Base-by-base conservation (phyloP, 768 basidiomycete genomes). In the Gloeophyllum trabeum region DNA sequence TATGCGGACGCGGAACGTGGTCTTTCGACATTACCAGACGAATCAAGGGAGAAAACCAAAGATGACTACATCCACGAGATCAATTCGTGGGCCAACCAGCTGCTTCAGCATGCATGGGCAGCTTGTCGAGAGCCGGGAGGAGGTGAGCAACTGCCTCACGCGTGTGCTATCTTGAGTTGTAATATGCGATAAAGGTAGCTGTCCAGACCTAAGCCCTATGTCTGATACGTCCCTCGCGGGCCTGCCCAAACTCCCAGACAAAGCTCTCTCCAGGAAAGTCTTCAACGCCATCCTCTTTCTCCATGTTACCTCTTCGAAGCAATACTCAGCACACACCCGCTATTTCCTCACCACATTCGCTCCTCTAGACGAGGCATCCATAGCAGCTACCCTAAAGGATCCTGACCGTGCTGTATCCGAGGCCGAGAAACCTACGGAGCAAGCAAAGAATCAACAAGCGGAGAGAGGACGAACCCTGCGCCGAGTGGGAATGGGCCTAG, bases 211-310 rank as follows among this genome's bases (percentile, higher is more conserved):
- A 3, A 67, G 67, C 34, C 58, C 62, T 14, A 50, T 64, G 13
- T 54, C 64, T 2, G 73, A 75, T 51, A 75, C 71, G 4, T 68
- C 71, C 4, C 67, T 59, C 6, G 54, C 47, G 1, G 61, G 63
- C 35, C 56, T 75, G 4, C 59, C 62, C 5, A 49, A 50, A 3
- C 56, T 73, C 14, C 71, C 72, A 1, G 36, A 59, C 12, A 28
- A 50, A 30, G 51, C 63, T 18, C 53, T 67, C 42, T 45, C 75
- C 41, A 43, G 58, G 37, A 61, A 67, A 50, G 55, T 76, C 50
- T 49, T 76, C 41, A 70, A 71, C 51, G 61, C 70, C 23, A 62
- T 74, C 30, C 60, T 79, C 28, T 65, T 76, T 54, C 54, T 73
- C 34, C 59, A 76, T 41, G 60, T 76, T 48, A 69, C 72, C 7